phyloP scores from a whole-genome alignment of 495 filamentous ascomycete genomes.

The Endocarpon pusillum region DNA sequence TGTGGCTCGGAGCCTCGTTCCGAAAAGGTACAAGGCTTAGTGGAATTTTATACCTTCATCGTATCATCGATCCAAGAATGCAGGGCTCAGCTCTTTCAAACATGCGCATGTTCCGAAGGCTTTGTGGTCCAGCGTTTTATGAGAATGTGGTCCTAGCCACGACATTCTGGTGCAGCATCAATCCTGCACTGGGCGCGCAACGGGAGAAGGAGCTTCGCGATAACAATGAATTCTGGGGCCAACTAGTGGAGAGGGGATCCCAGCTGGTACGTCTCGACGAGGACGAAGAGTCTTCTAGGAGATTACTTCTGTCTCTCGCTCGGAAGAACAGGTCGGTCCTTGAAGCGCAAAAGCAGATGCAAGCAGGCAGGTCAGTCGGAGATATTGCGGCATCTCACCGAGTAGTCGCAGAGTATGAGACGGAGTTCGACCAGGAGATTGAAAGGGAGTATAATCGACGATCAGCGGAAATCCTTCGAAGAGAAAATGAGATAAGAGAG shows the following conservation, averaged over 20 bases:
- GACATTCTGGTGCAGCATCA: not conserved
- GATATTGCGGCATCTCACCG: too few relatives aligned
- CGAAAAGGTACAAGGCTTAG: not conserved
- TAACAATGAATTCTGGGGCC: not conserved
- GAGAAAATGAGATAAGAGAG: too few relatives aligned
- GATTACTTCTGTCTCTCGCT: too few relatives aligned
- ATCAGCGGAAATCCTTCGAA: too few relatives aligned
- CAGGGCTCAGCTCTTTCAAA: constrained; percentile 5
- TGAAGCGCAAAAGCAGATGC: too few relatives aligned
- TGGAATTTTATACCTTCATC: constrained; percentile 14
- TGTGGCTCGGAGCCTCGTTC: constrained; percentile 1
- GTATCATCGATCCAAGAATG: constrained; percentile 10
- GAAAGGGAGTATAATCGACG: too few relatives aligned
- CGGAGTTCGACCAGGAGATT: too few relatives aligned
- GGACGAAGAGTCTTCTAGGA: too few relatives aligned
- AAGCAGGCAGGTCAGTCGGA: too few relatives aligned
- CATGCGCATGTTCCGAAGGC: constrained; percentile 2
- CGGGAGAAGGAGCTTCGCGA: not conserved
- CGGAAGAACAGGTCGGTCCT: too few relatives aligned
- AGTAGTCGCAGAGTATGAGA: too few relatives aligned
- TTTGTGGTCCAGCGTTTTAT: not conserved
- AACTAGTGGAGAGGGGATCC: not conserved
- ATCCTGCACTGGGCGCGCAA: not conserved
- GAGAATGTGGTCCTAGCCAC: constrained; percentile 1
- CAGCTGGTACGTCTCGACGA: too few relatives aligned